Base-by-base conservation (phyloP, 75 land plant genomes). In the Pinus taeda region DNA sequence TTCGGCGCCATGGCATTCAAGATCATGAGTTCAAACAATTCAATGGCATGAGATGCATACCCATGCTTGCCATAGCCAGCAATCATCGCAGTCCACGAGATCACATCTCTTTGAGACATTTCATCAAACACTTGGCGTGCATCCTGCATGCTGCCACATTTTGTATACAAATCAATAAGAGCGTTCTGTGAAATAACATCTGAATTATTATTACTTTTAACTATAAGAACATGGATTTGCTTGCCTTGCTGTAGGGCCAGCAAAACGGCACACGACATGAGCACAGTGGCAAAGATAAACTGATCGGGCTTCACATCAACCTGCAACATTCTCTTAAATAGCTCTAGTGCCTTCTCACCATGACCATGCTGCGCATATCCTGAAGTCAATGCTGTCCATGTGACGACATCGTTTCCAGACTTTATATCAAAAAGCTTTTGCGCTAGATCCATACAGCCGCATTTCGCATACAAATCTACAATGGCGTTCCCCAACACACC, bases 331-430 rank as follows among this genome's bases (percentile, higher is more conserved):
- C 77, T 39, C 6, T 59, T 21, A 67, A 90, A 88, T 75, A 88
- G 22, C n/a, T 64, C 53, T n/a, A 90, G 75, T 66, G 92, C 90
- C 33, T 85, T 85, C 12, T 75, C 60, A 30, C 78, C 75, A 33
- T 57, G 75, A 37, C 84, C 86, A 20, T 61, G 56, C 37, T 83
- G 78, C 1, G 78, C 79, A 24, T 85, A 78, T 59, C 92, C 90
- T 70, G 76, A 72, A 87, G 88, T 85, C 86, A 90, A 66, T 3
- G 88, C 58, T 4, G 88, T 88, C 69, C 82, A 84, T 20, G 83
- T 60, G 17, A 86, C 90, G 67, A 78, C 85, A 81, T 88, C 84
- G 12, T 74, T 86, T 29, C 80, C 59, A 4, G 63, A 8, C 79
- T 88, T 63, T 12, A 21, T 69, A 57, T 77, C 79, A 74, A 86